Percentiles rank a stretch among this genome's conserved stretches.
Evolutionary conservation across 768 basidiomycete genomes (phyloP).

Genomic region (Paxillus involutus): DNA sequence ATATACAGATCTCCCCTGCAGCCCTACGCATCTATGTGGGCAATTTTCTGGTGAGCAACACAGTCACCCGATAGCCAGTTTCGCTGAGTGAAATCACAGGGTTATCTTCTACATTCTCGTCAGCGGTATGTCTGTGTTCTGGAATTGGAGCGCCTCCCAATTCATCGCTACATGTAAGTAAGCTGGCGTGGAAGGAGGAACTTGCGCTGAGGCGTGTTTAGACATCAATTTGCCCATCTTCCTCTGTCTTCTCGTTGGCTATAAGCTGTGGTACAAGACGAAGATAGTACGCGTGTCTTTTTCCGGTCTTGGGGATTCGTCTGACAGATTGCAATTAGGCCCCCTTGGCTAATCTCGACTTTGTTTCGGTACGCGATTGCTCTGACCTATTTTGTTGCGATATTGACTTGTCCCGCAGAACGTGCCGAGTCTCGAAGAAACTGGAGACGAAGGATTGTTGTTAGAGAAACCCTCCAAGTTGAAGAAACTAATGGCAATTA

Average conservation of each 20-base stretch:
- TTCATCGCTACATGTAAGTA: slow-evolving; percentile 46
- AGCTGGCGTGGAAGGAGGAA: background rate
- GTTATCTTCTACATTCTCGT: slow-evolving; percentile 54
- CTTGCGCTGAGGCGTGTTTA: slow-evolving; percentile 8
- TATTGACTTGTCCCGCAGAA: slow-evolving; percentile 37
- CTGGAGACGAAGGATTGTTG: slow-evolving; percentile 39
- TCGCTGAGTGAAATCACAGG: slow-evolving; percentile 6
- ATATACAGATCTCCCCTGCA: slow-evolving; percentile 66
- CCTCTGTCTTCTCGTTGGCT: slow-evolving; percentile 43
- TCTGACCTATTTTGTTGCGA: background rate
- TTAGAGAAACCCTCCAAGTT: slow-evolving; percentile 6
- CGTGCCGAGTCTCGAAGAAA: slow-evolving; percentile 70
- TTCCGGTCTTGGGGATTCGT: background rate
- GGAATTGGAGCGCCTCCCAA: slow-evolving; percentile 51
- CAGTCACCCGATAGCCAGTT: slow-evolving; percentile 5
- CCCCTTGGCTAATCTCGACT: slow-evolving; percentile 57
- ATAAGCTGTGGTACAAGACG: slow-evolving; percentile 34
- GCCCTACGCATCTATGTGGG: slow-evolving; percentile 72
- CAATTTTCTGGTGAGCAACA: slow-evolving; percentile 59
- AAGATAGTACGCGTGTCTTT: slow-evolving; percentile 14
- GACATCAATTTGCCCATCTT: slow-evolving; percentile 44
- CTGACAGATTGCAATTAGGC: background rate
- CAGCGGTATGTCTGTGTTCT: slow-evolving; percentile 62
- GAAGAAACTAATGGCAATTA: background rate
- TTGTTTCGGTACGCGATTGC: slow-evolving; percentile 51